These are phyloP conservation scores for Dothiorella sarmentorum DNA, from an alignment of 2,329 filamentous ascomycete species.

Conservation along the genomic window DNA sequence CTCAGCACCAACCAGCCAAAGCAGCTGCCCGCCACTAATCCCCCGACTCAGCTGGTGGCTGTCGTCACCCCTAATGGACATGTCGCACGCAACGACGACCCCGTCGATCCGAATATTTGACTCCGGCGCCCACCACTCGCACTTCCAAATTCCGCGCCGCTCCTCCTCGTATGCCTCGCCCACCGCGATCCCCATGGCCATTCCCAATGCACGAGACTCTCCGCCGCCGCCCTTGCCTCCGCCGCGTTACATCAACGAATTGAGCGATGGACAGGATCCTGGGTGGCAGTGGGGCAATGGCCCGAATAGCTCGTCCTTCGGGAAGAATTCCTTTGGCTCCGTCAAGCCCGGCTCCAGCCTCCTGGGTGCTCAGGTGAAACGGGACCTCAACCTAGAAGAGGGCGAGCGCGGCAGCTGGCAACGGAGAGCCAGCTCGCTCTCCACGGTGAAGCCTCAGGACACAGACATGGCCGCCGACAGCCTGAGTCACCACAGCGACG, in stretches of 20 bases:
- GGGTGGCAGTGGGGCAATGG: slow-evolving; percentile 63
- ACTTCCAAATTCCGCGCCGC: slow-evolving; percentile 28
- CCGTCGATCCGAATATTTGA: slow-evolving; percentile 44
- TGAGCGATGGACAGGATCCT: slow-evolving; percentile 56
- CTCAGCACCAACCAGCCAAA: slow-evolving; percentile 13
- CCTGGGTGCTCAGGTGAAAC: slow-evolving; percentile 32
- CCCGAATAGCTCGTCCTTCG: slow-evolving; percentile 46
- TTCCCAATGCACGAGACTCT: slow-evolving; percentile 54
- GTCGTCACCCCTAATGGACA: slow-evolving; percentile 27
- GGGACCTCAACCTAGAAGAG: slow-evolving; percentile 25
- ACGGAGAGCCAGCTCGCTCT: slow-evolving; percentile 40
- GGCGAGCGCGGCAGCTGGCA: slow-evolving; percentile 27
- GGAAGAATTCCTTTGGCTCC: slow-evolving; percentile 41
- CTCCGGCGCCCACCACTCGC: slow-evolving; percentile 33
- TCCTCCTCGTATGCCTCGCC: slow-evolving; percentile 36
- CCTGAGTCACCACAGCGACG: slow-evolving; percentile 33
- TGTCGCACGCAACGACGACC: slow-evolving; percentile 33
- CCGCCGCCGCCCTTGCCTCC: slow-evolving; percentile 64
- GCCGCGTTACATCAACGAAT: slow-evolving; percentile 55
- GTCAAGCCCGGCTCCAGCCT: slow-evolving; percentile 49
- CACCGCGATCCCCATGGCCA: slow-evolving; percentile 57
- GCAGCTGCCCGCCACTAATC: slow-evolving; percentile 15
- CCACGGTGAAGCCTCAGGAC: slow-evolving; percentile 35
- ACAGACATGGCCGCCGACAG: slow-evolving; percentile 36
- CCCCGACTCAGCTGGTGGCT: slow-evolving; percentile 34